Conservation (phyloP, 495 filamentous ascomycete species). For the Penicillium soppii region DNA sequence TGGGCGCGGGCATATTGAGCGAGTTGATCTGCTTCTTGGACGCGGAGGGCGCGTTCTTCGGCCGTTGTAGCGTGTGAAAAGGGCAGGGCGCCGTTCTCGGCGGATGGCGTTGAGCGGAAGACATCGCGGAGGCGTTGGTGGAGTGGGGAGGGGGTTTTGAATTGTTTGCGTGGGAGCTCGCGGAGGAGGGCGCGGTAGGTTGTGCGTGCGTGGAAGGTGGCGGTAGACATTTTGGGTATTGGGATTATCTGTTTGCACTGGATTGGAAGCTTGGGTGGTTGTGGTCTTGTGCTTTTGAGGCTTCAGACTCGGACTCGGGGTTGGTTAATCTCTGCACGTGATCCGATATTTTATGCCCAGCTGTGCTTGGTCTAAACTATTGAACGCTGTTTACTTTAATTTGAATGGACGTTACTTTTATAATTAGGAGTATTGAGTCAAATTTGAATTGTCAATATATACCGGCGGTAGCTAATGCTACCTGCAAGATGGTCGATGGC, state of each 20-base stretch:
- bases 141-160: conserved; percentile 56
- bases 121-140: conserved; percentile 58
- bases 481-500: not conserved
- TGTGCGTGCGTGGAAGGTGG: conserved; percentile 57
- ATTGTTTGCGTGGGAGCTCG: conserved; percentile 74
- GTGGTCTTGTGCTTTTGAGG: conserved; percentile 5
- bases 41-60: conserved; percentile 20
- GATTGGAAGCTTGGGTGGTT: not conserved
- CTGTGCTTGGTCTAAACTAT: too few species aligned
- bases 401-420: not conserved
- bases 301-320: not conserved
- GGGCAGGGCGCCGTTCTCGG: conserved; percentile 7
- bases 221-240: conserved; percentile 15
- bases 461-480: conserved; percentile 14
- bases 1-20: conserved; percentile 80
- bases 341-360: too few species aligned
- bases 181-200: conserved; percentile 89
- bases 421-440: not conserved
- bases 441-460: conserved; percentile 5
- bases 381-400: too few species aligned
- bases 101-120: conserved; percentile 31
- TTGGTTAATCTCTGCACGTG: not conserved
- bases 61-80: conserved; percentile 14
- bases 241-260: too few species aligned
- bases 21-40: conserved; percentile 71